Conservation (phyloP, 345 rosid species). For the Lepidium sativum region DNA sequence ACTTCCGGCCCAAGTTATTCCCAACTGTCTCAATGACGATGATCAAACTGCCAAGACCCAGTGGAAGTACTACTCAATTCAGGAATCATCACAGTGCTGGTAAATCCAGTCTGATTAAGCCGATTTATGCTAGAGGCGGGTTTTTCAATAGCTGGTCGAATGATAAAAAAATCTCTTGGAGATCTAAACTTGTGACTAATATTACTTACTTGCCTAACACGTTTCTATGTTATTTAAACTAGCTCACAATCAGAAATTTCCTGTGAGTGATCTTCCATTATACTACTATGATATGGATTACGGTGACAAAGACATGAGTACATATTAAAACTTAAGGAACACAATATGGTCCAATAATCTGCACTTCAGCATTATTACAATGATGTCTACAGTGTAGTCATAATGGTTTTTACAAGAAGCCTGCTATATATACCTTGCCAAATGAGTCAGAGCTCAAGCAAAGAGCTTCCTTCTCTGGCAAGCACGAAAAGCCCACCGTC, state of each 20-base stretch:
- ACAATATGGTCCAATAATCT: background rate
- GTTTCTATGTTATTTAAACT: background rate
- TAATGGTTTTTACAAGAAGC: constrained; percentile 11
- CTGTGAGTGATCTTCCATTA: background rate
- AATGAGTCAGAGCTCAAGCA: constrained; percentile 37
- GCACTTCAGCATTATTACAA: constrained; percentile 11
- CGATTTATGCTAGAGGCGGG: constrained; percentile 21
- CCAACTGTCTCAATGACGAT: constrained; percentile 53
- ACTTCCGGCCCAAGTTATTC: constrained; percentile 39
- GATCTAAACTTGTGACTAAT: constrained; percentile 35
- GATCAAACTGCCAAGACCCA: constrained; percentile 39
- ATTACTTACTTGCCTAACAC: background rate
- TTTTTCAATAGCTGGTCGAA: constrained; percentile 29
- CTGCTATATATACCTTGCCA: constrained; percentile 26
- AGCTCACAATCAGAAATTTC: background rate
- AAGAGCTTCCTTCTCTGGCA: constrained; percentile 80
- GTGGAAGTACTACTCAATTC: constrained; percentile 45
- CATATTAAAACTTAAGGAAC: background rate
- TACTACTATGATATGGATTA: background rate
- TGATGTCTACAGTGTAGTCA: background rate
- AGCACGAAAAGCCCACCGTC: constrained; percentile 97
- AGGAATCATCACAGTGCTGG: constrained; percentile 34
- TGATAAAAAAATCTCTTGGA: constrained; percentile 49
- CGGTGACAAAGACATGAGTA: background rate
- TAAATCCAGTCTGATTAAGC: constrained; percentile 13